Evolutionary conservation across 129 eudicot genomes (phyloP), one percentile per base, ranked within the genome.

Genomic region (Smallanthus sonchifolius): DNA sequence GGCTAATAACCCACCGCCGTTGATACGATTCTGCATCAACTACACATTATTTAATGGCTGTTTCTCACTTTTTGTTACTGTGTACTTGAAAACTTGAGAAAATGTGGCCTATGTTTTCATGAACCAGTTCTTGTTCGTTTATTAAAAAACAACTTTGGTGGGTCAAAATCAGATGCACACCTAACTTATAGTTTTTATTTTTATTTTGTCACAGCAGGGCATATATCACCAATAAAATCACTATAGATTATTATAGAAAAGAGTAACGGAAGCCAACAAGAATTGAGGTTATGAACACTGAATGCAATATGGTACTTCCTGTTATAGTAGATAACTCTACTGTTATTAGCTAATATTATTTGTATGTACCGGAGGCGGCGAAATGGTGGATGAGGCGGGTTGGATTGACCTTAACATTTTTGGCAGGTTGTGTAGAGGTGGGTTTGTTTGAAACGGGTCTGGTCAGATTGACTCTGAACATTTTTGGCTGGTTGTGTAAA

Each of bases 41-140:
- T 75, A 35, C 30, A 30, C 15, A 35, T 82, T 62, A 72, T 72
- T 82, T 66, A 77, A 67, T 73, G 63, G 76, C 28, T 11, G 35
- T 78, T 42, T 81, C 70, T 64, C 65, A 71, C 82, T 71, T 47
- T 83, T 64, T 28, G 14, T 62, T 61, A 57, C 49, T 49, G 74
- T 49, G 57, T 67, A 77, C 80, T 61, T 75, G 15, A 65, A 16
- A 63, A 44, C 10, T 49, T 4, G 16, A 34, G 47, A 64, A 64
- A 40, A 20, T 40, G 68, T 57, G 45, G 32, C 7, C 5, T n/a
- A 5, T 63, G 68, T 8, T 37, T 2, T 37, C 45, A 63, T 14
- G 68, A n/a, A 63, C 30, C 47, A 63, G 28, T 63, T 63, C 28
- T 62, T 63, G 28, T 37, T 38, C 4, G 16, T 24, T 62, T 35